Base-by-base conservation (phyloP, 257 asterid genomes). In the Solanum pennellii region DNA sequence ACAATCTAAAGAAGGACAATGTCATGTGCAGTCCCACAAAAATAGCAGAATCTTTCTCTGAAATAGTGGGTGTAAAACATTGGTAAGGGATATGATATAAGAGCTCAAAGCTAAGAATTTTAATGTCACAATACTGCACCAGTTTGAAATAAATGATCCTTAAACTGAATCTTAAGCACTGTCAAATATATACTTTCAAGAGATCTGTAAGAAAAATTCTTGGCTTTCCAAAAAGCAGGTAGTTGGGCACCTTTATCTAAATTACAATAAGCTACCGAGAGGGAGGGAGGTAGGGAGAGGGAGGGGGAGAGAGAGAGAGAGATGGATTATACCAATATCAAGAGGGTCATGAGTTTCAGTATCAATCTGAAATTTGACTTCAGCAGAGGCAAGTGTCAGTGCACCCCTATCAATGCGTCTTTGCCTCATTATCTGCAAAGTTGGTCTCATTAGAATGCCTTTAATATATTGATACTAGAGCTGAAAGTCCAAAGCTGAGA, bases 261-360 rank as follows among this genome's bases (percentile, higher is more conserved):
- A 29, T 80, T 47, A 2, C 41, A 80, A 29, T 29, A 80, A 47
- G 85, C 68, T 47, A 29, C 44, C 42, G 49, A 16, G 49, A 47
- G 44, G 49, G 11, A 80, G 42, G 29, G 68, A 79, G 37, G 25
- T 14, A 23, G 52, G 7, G 37, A 12, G 33, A 79, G 37, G 25
- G n/a, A 23, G 52, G 7, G 37, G 6, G 33, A 35, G 84, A 82
- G 85, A 52, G 45, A 18, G 45, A 35, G 83, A 88, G 76, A 83
- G 56, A 33, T 52, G 31, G 85, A 79, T 80, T 94, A 84, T 93
- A 97, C 99, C 99, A 16, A 97, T 94, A 90, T 97, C 99, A 90
- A 97, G 98, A 85, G 99, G 99, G 83, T 97, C 98, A 88, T 97
- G 99, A 87, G 99, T 97, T 93, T 96, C 99, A 33, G 99, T 97